A percentile compares a stretch with the other conserved stretches of the same genome.
These are phyloP conservation scores for Ordospora pajunii DNA, from an alignment of 371 early-diverging fungal species.

Conservation along the genomic window DNA sequence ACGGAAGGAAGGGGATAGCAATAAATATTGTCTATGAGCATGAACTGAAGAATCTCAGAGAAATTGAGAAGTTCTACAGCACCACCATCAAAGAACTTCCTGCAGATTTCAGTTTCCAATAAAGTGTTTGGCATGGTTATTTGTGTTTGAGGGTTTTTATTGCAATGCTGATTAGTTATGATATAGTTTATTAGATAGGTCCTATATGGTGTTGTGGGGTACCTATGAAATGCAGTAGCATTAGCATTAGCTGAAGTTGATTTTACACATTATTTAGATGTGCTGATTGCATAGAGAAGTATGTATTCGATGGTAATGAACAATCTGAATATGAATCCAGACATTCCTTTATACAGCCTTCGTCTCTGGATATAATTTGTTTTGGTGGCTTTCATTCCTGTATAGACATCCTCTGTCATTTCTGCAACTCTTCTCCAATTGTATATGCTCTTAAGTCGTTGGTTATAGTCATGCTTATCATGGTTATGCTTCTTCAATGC, in stretches of 20 bases:
- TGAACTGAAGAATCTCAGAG: constrained; percentile 78
- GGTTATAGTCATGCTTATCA: background rate
- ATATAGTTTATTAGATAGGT: no score
- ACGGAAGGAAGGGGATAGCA: constrained; percentile 98
- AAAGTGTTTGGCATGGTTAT: background rate
- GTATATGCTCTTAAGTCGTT: background rate
- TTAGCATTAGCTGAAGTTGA: background rate
- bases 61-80: constrained; percentile 89
- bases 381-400: background rate
- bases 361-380: background rate
- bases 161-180: no score
- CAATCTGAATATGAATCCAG: background rate
- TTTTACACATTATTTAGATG: background rate
- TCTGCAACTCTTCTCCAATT: constrained; percentile 12
- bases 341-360: background rate
- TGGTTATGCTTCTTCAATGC: constrained; percentile 8
- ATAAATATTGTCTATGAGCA: constrained; percentile 91
- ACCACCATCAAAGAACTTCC: constrained; percentile 91
- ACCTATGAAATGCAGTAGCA: no score
- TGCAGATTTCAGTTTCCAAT: constrained; percentile 63
- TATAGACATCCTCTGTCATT: constrained; percentile 15
- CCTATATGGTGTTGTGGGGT: no score
- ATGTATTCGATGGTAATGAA: constrained; percentile 20
- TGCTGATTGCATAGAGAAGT: background rate
- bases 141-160: no score